Percentiles rank a stretch among this genome's conserved stretches.
phyloP scores from a whole-genome alignment of 306 rosid species.

The Datisca glomerata region DNA sequence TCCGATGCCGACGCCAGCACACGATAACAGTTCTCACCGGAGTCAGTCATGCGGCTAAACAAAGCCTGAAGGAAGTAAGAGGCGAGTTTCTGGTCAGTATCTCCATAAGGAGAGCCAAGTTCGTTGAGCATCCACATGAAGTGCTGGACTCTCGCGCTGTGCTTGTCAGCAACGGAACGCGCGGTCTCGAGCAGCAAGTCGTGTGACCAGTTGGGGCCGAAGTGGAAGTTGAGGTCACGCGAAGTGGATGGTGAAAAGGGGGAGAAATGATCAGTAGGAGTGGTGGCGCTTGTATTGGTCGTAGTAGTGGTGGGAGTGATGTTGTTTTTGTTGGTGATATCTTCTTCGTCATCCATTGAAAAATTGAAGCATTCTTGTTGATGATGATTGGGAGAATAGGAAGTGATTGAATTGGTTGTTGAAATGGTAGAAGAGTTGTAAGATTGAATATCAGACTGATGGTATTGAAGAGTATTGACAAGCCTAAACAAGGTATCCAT shows the following conservation, averaged over 20 bases:
- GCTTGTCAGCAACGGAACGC: constrained; percentile 65
- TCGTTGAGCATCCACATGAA: constrained; percentile 98
- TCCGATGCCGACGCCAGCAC: constrained; percentile 63
- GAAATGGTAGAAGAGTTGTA: constrained; percentile 53
- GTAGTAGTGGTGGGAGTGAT: constrained; percentile 11
- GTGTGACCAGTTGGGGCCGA: constrained; percentile 64
- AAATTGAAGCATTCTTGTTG: constrained; percentile 94
- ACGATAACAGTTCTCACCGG: constrained; percentile 62
- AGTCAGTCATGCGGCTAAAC: constrained; percentile 64
- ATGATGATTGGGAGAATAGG: constrained; percentile 13
- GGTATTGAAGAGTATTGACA: constrained; percentile 49
- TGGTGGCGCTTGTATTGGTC: constrained; percentile 10
- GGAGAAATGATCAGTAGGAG: constrained; percentile 18
- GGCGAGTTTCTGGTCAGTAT: constrained; percentile 67
- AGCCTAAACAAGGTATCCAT: constrained; percentile 98
- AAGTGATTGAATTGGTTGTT: constrained; percentile 78
- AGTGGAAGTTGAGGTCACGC: constrained; percentile 32
- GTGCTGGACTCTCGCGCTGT: constrained; percentile 54
- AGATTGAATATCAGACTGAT: constrained; percentile 31
- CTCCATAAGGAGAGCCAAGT: constrained; percentile 81
- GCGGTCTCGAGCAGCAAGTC: constrained; percentile 71
- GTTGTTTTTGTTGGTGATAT: constrained; percentile 31
- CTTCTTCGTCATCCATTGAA: constrained; percentile 99
- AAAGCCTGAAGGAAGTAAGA: constrained; percentile 82
- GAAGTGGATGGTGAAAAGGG: constrained; percentile 40